These are phyloP conservation scores for Citrullus mucosospermus DNA, from an alignment of 306 rosid species.

Conservation along the genomic window DNA sequence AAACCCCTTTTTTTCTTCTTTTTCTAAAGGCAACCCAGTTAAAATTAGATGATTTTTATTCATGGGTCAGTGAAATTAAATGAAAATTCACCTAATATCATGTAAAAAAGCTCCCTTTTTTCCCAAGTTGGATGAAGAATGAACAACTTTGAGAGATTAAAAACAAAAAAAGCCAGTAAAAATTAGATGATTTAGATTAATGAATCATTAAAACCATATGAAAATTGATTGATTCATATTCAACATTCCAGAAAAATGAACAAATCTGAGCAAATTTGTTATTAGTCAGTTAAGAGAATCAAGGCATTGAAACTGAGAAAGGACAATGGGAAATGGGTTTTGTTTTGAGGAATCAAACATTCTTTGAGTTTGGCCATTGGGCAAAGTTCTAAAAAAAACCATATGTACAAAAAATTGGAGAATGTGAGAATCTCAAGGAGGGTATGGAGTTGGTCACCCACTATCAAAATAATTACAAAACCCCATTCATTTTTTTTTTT, in stretches of 20 bases:
- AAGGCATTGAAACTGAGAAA: conserved; percentile 23
- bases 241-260: too few species aligned
- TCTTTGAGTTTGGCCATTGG: conserved; percentile 52
- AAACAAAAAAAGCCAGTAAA: not conserved
- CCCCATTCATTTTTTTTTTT: not conserved
- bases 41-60: not conserved
- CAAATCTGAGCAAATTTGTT: not conserved
- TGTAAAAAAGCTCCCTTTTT: not conserved
- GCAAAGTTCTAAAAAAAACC: conserved; percentile 29
- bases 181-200: not conserved
- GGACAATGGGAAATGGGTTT: not conserved
- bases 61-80: not conserved
- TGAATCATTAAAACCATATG: not conserved
- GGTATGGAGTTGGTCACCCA: conserved; percentile 67
- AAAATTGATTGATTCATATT: too few species aligned
- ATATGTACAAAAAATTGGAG: conserved; percentile 25
- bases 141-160: not conserved
- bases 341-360: conserved; percentile 38
- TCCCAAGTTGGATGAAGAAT: not conserved
- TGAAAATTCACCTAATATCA: not conserved
- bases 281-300: conserved; percentile 2
- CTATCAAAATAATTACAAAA: conserved; percentile 3
- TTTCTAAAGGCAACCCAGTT: not conserved
- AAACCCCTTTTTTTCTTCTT: not conserved
- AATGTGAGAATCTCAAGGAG: conserved; percentile 87